Evolutionary conservation across 306 rosid genomes (phyloP).

Genomic region (Argentina anserina): DNA sequence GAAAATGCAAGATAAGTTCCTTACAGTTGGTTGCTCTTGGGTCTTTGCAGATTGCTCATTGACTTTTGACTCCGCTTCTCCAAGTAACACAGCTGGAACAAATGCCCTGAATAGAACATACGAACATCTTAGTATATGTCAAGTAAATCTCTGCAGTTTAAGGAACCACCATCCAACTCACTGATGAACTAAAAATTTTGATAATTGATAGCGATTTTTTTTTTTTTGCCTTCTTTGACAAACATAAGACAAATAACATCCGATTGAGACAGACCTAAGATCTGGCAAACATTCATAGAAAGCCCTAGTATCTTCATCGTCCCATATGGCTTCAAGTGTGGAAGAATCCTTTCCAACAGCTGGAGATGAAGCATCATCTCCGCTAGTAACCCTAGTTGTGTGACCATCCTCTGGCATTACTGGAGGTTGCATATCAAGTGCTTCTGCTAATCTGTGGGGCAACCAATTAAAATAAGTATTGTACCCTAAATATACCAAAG

Average conservation of each 20-base stretch:
- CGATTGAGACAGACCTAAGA: conserved; percentile 69
- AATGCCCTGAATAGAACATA: conserved; percentile 63
- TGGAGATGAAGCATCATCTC: conserved; percentile 84
- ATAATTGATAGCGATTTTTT: too few species aligned
- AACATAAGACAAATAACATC: conserved; percentile 9
- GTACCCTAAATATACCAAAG: conserved; percentile 9
- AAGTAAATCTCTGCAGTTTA: conserved; percentile 3
- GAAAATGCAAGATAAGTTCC: conserved; percentile 27
- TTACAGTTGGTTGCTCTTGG: conserved; percentile 79
- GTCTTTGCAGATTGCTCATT: conserved; percentile 75
- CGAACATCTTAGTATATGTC: conserved; percentile 13
- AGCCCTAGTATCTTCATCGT: conserved; percentile 92
- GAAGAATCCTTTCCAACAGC: conserved; percentile 84
- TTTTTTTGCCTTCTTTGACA: not conserved
- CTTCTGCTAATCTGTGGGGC: conserved; percentile 88
- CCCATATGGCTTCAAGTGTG: conserved; percentile 84
- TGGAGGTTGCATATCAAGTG: conserved; percentile 98
- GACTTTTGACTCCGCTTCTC: conserved; percentile 77
- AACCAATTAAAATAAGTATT: conserved; percentile 2
- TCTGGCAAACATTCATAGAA: conserved; percentile 97
- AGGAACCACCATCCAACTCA: conserved; percentile 1
- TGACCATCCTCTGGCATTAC: conserved; percentile 99
- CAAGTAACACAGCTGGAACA: conserved; percentile 97
- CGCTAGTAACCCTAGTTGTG: conserved; percentile 87
- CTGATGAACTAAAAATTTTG: not conserved